These are phyloP conservation scores for Saccharomycopsis capsularis DNA, from an alignment of 805 yeast species.

Conservation along the genomic window DNA sequence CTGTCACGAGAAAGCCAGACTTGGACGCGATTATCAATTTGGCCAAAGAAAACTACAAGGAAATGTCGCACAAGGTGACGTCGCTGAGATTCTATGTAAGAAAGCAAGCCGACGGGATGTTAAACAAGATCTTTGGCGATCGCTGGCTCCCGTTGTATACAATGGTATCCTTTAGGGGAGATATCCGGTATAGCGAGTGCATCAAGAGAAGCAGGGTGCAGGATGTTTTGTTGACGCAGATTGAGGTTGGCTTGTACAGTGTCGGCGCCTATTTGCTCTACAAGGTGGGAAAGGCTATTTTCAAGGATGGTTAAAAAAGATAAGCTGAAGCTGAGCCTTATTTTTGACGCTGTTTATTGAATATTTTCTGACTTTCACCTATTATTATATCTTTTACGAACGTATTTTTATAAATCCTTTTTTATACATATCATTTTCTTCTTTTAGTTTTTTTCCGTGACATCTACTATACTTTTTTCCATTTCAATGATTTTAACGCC, in stretches of 20 bases:
- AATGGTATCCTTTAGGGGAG: conserved; percentile 86
- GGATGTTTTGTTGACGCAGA: conserved; percentile 36
- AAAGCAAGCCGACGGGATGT: conserved; percentile 57
- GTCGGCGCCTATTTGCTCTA: conserved; percentile 2
- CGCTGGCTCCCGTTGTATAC: conserved; percentile 83
- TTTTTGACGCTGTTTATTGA: too few relatives aligned
- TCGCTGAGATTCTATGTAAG: conserved; percentile 53
- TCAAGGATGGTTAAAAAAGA: neutral
- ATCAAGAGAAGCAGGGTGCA: conserved; percentile 50
- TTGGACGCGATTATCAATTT: conserved; percentile 68
- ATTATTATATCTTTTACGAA: too few relatives aligned
- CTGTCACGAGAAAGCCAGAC: conserved; percentile 53
- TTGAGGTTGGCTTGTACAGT: conserved; percentile 9
- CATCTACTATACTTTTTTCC: too few relatives aligned
- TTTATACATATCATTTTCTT: too few relatives aligned
- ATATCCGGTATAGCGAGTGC: conserved; percentile 70
- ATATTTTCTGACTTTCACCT: too few relatives aligned
- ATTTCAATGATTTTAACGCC: too few relatives aligned
- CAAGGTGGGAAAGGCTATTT: neutral
- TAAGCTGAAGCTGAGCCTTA: neutral
- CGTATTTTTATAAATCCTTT: too few relatives aligned
- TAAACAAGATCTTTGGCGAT: conserved; percentile 54
- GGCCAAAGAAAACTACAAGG: conserved; percentile 75
- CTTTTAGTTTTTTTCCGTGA: too few relatives aligned
- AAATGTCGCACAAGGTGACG: conserved; percentile 79